phyloP scores from a whole-genome alignment of 2,329 filamentous ascomycete genomes.

The Neonectria ditissima region DNA sequence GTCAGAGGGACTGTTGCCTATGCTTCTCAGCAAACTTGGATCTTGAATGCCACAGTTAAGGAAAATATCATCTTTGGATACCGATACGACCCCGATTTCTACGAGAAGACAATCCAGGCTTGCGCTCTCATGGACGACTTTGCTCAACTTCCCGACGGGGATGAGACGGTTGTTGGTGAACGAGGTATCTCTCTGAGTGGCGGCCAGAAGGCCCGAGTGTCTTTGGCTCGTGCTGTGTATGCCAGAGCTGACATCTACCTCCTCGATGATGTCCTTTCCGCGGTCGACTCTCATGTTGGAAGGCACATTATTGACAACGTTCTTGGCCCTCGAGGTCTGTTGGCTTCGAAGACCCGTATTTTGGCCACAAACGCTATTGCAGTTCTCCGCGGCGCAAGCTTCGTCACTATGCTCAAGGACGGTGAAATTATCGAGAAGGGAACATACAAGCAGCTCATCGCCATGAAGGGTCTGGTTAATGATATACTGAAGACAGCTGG shows the following conservation, averaged over 20 bases:
- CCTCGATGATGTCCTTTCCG: conserved; percentile 92
- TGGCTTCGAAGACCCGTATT: conserved; percentile 88
- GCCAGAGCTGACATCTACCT: conserved; percentile 96
- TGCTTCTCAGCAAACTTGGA: conserved; percentile 93
- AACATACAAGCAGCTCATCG: conserved; percentile 90
- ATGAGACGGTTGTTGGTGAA: conserved; percentile 96
- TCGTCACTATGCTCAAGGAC: conserved; percentile 85
- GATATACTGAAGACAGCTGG: conserved; percentile 84
- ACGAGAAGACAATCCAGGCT: conserved; percentile 90
- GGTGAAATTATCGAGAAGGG: conserved; percentile 87
- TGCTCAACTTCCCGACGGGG: conserved; percentile 90
- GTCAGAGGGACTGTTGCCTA: conserved; percentile 89
- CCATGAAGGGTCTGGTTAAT: conserved; percentile 91
- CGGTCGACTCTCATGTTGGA: conserved; percentile 98
- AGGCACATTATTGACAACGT: conserved; percentile 95
- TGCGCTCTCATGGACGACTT: conserved; percentile 95
- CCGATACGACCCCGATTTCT: conserved; percentile 92
- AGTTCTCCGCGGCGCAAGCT: conserved; percentile 89
- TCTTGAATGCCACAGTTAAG: conserved; percentile 97
- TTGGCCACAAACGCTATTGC: conserved; percentile 96
- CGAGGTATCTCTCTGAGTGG: conserved; percentile 95
- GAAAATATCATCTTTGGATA: conserved; percentile 98
- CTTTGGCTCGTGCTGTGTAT: conserved; percentile 93
- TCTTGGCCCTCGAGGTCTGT: conserved; percentile 83
- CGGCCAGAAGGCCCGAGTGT: conserved; percentile 94